These are phyloP conservation scores for Zanthoxylum bungeanum DNA, from an alignment of 345 rosid species.

Conservation along the genomic window DNA sequence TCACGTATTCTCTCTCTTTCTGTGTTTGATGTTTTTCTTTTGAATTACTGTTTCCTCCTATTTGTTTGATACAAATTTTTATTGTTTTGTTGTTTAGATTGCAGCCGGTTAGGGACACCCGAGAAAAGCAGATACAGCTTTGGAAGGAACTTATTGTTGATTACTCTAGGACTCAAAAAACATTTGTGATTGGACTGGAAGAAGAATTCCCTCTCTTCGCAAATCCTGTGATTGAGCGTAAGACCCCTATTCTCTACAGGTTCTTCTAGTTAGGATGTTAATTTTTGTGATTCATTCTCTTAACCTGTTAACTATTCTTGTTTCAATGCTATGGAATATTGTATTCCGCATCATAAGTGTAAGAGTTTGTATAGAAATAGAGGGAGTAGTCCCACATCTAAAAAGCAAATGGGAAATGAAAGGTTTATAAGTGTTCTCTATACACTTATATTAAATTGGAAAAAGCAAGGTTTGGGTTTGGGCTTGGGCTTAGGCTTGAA, in stretches of 20 bases:
- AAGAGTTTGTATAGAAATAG: too few species aligned
- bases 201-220: slow-evolving; percentile 84
- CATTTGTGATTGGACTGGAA: slow-evolving; percentile 67
- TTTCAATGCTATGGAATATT: too few species aligned
- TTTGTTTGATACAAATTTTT: neutral
- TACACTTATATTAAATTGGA: too few species aligned
- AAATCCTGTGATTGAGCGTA: slow-evolving; percentile 75
- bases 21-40: neutral
- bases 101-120: slow-evolving; percentile 94
- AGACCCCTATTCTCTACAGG: too few species aligned
- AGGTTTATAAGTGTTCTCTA: too few species aligned
- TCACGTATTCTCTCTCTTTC: slow-evolving; percentile 57
- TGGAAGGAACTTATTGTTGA: slow-evolving; percentile 95
- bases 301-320: neutral
- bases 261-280: neutral
- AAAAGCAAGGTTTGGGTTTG: too few species aligned
- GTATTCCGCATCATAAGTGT: too few species aligned
- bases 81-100: slow-evolving; percentile 37
- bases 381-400: too few species aligned
- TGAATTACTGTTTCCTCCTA: too few species aligned
- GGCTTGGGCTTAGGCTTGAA: too few species aligned
- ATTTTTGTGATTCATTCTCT: slow-evolving; percentile 3
- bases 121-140: slow-evolving; percentile 90
- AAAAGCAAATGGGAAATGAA: too few species aligned
- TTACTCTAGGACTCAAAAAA: slow-evolving; percentile 66